These are phyloP conservation scores for Lycium ferocissimum DNA, from an alignment of 257 asterid species.

Conservation along the genomic window DNA sequence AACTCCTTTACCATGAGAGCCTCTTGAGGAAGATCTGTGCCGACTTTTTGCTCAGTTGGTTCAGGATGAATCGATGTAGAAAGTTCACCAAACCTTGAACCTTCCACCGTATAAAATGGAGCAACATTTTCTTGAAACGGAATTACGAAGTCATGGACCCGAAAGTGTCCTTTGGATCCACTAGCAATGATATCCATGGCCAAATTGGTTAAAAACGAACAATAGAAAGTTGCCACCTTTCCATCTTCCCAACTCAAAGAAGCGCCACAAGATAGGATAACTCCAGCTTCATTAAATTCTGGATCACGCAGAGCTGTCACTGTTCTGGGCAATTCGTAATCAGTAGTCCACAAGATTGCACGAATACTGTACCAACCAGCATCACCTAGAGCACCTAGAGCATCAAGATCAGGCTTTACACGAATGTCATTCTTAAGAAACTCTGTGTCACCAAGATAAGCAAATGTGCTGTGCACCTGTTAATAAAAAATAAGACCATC, in stretches of 20 bases:
- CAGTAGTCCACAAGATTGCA: conserved; percentile 74
- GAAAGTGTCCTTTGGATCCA: conserved; percentile 65
- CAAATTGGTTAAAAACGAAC: conserved; percentile 68
- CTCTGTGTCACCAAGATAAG: conserved; percentile 44
- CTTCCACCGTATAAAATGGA: conserved; percentile 47
- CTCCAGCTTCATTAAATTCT: conserved; percentile 56
- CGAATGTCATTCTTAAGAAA: conserved; percentile 71
- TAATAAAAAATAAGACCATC: not conserved
- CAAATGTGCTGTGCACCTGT: conserved; percentile 61
- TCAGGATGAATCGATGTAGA: conserved; percentile 59
- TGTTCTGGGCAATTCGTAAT: conserved; percentile 63
- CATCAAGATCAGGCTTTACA: conserved; percentile 73
- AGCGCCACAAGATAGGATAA: conserved; percentile 68
- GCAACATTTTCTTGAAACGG: conserved; percentile 63
- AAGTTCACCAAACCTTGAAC: conserved; percentile 46
- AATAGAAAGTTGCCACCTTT: conserved; percentile 66
- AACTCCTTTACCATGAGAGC: conserved; percentile 76
- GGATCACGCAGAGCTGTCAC: conserved; percentile 59
- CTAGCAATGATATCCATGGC: conserved; percentile 63
- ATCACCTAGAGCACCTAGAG: conserved; percentile 81
- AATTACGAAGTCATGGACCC: conserved; percentile 59
- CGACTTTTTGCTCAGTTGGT: conserved; percentile 55
- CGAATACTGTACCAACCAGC: conserved; percentile 78
- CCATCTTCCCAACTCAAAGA: conserved; percentile 71
- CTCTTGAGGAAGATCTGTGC: conserved; percentile 74